Evolutionary conservation across 768 basidiomycete species (phyloP), one percentile per base, ranked within the genome.

Genomic region (Asterophora parasitica): DNA sequence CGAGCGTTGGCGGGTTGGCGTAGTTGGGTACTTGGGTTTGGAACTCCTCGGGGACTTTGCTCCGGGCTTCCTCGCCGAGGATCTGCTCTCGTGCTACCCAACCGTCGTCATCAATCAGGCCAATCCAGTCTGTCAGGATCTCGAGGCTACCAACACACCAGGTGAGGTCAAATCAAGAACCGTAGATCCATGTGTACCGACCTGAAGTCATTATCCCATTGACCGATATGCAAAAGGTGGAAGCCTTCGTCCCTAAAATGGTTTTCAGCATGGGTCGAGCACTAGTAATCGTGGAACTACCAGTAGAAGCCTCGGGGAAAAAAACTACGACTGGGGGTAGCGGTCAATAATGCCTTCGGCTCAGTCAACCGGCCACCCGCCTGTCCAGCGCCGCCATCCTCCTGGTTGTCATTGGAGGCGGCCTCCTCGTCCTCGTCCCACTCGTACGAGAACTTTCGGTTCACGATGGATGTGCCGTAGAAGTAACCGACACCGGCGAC

Each of bases 251-350:
- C 94, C 94, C 89, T 58, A 9, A 16, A 35, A 40, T 32, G 45
- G 15, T 39, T 36, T 41, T 62, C 11, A 64, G 51, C 44, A 39
- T 15, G 23, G 17, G 45, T 19, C 48, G 43, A 20, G 16, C 46
- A 30, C 10, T 30, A 30, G 48, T 37, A 23, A 15, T 7, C 35
- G 38, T 13, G 10, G n/a, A 40, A 38, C 31, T 64, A 88, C 89
- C 94, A 98, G 65, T 98, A 98, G 67, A 98, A 98, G 13, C 94
- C 94, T 63, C 94, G 76, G 0, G 94, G 94, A 74, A 98, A 98
- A 73, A 98, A 98, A 56, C 92, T 92, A 30, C 95, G 77, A 61
- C 92, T 95, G 4, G 94, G 94, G 0, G 95, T 98, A 1, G 91
- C 93, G 7, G 94, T 95, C 54, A 96, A 67, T 15, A 98, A 67